Base-by-base conservation (phyloP, 2,329 filamentous ascomycete species). In the Fusarium buxicola region DNA sequence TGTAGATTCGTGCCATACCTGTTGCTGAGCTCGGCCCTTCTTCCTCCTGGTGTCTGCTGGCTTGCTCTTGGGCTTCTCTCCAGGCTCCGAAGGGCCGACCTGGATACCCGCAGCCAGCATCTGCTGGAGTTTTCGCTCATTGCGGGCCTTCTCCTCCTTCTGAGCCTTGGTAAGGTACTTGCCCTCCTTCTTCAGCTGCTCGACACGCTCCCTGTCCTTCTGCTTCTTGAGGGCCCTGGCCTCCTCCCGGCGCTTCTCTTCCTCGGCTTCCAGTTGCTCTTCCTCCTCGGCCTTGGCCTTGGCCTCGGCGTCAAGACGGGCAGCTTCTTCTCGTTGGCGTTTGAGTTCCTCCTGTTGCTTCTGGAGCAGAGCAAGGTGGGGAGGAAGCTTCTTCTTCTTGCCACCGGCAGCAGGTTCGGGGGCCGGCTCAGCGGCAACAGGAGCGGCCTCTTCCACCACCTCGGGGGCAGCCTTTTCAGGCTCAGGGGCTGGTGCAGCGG, bases 361-460 rank as follows among this genome's bases (percentile, higher is more conserved):
- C 80, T 94, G 91, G 28, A 96, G 80, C 39, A 89, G 81, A 44
- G 86, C 84, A 40, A 96, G 82, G 52, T 89, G 89, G 52, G 91
- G 82, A 11, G 91, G 90, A 15, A 98, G 70, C 82, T 98, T 99
- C 87, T 96, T 98, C 82, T 97, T 97, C 77, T 86, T 86, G 56
- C 80, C 81, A 39, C 86, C 81, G 11, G 79, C 72, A 18, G 78
- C 77, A 4, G 80, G 66, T 5, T 77, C 72, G 7, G 77, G 51
- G 24, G 40, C 52, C 5, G 51, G 47, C 11, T 53, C 65, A 3
- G 72, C 66, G 9, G 74, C 58, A 0, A 62, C 58, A 5, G 72
- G 69, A 25, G 84, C 78, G 62, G 86, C 86, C 64, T 90, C 82
- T 12, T 80, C 83, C 67, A 84, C 81, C 79, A 92, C 93, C 81